A percentile compares a stretch with the other conserved stretches of the same genome.
Evolutionary conservation across 176 grass and related monocot genomes (phyloP).

Genomic region (Miscanthus lutarioriparius): DNA sequence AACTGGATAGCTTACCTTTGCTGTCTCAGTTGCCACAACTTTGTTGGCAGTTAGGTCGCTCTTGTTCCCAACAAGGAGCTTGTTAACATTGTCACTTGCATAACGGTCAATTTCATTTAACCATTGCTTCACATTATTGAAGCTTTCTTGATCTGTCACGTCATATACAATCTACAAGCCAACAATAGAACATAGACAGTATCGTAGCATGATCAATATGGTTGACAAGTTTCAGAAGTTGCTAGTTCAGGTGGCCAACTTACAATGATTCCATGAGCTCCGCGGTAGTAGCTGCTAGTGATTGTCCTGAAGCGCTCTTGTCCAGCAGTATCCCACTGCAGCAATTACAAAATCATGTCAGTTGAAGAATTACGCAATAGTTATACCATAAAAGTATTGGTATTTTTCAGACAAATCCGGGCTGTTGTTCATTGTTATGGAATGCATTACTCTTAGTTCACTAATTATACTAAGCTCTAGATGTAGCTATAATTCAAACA

Average conservation of each 20-base stretch:
- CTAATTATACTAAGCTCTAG: neutral
- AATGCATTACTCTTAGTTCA: neutral
- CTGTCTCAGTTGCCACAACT: constrained; percentile 73
- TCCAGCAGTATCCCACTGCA: constrained; percentile 94
- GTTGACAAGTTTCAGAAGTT: neutral
- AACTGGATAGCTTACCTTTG: constrained; percentile 47
- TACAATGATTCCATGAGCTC: constrained; percentile 94
- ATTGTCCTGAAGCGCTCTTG: constrained; percentile 97
- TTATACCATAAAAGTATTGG: neutral
- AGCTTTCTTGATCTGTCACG: constrained; percentile 93
- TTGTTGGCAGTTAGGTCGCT: constrained; percentile 75
- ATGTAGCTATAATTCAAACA: neutral
- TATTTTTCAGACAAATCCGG: neutral
- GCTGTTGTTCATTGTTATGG: neutral
- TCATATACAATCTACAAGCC: constrained; percentile 82
- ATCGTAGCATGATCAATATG: neutral
- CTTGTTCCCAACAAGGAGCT: constrained; percentile 94
- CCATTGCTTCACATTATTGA: constrained; percentile 96
- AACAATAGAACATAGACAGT: neutral
- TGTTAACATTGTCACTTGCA: constrained; percentile 90
- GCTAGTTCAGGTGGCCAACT: constrained; percentile 22
- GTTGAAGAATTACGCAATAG: neutral
- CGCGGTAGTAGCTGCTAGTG: constrained; percentile 89
- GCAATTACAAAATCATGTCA: constrained; percentile 12
- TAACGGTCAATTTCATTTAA: constrained; percentile 91